These are phyloP conservation scores for Setaria italica DNA, from an alignment of 202 grass and related monocot species.

Conservation along the genomic window DNA sequence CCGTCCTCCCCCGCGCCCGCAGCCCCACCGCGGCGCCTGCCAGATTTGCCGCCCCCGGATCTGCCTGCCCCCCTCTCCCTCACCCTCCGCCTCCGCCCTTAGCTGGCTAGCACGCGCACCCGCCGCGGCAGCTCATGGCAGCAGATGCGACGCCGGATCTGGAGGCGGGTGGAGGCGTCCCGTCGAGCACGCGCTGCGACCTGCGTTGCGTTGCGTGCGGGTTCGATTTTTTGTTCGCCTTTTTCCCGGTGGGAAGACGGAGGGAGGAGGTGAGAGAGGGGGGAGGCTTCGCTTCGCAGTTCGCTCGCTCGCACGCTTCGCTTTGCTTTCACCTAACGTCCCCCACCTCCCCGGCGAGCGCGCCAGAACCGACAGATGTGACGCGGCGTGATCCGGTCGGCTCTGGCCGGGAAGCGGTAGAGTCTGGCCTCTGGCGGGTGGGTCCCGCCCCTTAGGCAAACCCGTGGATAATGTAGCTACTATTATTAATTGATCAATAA, in stretches of 20 bases:
- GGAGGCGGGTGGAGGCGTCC: neutral
- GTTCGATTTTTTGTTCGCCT: neutral
- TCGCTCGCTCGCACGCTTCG: neutral
- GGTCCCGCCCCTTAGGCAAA: neutral
- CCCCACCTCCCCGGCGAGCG: neutral
- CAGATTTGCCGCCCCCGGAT: slow-evolving; percentile 57
- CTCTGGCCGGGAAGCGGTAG: neutral
- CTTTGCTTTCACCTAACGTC: slow-evolving; percentile 38
- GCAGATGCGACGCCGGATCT: slow-evolving; percentile 45
- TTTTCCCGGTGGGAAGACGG: slow-evolving; percentile 7
- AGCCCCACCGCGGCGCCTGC: slow-evolving; percentile 73
- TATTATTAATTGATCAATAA: neutral
- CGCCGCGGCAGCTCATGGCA: slow-evolving; percentile 16
- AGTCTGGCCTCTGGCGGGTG: neutral
- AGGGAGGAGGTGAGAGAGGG: too few species aligned
- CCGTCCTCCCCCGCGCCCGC: slow-evolving; percentile 60
- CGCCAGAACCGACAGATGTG: slow-evolving; percentile 34
- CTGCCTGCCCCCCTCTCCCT: neutral
- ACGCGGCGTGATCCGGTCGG: slow-evolving; percentile 9
- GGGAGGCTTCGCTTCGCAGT: neutral
- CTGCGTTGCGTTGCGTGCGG: slow-evolving; percentile 25
- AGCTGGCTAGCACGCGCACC: slow-evolving; percentile 39
- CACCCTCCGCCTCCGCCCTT: slow-evolving; percentile 16
- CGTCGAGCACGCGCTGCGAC: slow-evolving; percentile 29
- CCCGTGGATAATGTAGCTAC: neutral